These are phyloP conservation scores for Anaeromyces robustus DNA, from an alignment of 192 early-diverging fungal genomes.

Conservation along the genomic window DNA sequence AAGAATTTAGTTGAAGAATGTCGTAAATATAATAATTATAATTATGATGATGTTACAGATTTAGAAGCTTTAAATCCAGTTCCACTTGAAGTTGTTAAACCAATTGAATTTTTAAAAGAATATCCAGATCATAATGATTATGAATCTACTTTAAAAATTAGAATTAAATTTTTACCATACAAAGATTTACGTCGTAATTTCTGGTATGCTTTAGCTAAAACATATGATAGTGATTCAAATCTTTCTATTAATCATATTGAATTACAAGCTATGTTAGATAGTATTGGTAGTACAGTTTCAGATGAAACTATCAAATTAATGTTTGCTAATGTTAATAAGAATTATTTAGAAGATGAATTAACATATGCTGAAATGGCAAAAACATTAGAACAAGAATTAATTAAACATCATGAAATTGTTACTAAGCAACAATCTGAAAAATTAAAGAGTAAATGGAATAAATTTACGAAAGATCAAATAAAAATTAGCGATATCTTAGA, in stretches of 20 bases:
- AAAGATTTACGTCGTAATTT: conserved; percentile 46
- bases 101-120: neutral
- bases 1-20: conserved; percentile 28
- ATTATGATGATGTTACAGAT: neutral
- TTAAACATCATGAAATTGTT: conserved; percentile 6
- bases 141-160: conserved; percentile 27
- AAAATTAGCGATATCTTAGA: conserved; percentile 12
- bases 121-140: conserved; percentile 10
- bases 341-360: conserved; percentile 39
- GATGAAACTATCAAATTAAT: conserved; percentile 45
- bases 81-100: neutral
- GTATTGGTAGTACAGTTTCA: conserved; percentile 46
- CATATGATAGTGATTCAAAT: conserved; percentile 45
- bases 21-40: conserved; percentile 1
- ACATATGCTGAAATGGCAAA: conserved; percentile 43
- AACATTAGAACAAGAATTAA: conserved; percentile 33
- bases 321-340: conserved; percentile 23
- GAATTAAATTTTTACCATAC: conserved; percentile 51
- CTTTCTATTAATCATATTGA: conserved; percentile 38
- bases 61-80: neutral
- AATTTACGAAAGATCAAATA: neutral
- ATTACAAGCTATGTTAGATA: conserved; percentile 54
- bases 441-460: neutral
- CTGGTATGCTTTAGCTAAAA: conserved; percentile 43
- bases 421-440: neutral